Evolutionary conservation across 208 protist species (phyloP).

Genomic region (Leishmania tarentolae): DNA sequence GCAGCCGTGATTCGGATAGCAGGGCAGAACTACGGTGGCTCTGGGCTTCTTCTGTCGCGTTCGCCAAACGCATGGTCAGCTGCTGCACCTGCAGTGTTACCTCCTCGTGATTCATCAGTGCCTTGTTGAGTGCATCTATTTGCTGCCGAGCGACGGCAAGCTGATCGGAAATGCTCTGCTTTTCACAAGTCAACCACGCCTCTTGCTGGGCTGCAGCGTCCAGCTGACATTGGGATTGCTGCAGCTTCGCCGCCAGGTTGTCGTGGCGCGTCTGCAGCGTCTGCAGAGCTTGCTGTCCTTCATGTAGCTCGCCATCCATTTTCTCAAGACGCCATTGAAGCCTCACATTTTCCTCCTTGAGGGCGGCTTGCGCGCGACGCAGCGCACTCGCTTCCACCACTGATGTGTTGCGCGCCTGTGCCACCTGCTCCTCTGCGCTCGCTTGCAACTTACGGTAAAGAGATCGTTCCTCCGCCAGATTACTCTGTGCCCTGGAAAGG

Average conservation of each 20-base stretch:
- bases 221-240: constrained; percentile 35
- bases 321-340: constrained; percentile 42
- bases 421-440: constrained; percentile 44
- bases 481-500: constrained; percentile 27
- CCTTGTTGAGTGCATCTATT: constrained; percentile 47
- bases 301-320: constrained; percentile 34
- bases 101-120: constrained; percentile 34
- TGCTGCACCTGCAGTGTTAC: constrained; percentile 50
- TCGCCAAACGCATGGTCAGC: constrained; percentile 49
- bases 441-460: constrained; percentile 37
- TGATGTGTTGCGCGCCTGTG: constrained; percentile 41
- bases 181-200: constrained; percentile 57
- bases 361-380: constrained; percentile 40
- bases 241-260: constrained; percentile 28
- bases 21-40: constrained; percentile 44
- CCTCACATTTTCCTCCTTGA: constrained; percentile 49
- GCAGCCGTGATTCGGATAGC: constrained; percentile 36
- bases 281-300: constrained; percentile 13
- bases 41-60: constrained; percentile 48
- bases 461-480: constrained; percentile 32
- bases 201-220: constrained; percentile 57
- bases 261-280: constrained; percentile 22
- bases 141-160: constrained; percentile 48
- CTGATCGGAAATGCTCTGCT: constrained; percentile 42
- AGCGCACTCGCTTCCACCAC: constrained; percentile 51